A percentile compares a stretch with the other conserved stretches of the same genome.
Conservation (phyloP, 2,329 filamentous ascomycete species). For the Cryphonectria nitschkei region DNA sequence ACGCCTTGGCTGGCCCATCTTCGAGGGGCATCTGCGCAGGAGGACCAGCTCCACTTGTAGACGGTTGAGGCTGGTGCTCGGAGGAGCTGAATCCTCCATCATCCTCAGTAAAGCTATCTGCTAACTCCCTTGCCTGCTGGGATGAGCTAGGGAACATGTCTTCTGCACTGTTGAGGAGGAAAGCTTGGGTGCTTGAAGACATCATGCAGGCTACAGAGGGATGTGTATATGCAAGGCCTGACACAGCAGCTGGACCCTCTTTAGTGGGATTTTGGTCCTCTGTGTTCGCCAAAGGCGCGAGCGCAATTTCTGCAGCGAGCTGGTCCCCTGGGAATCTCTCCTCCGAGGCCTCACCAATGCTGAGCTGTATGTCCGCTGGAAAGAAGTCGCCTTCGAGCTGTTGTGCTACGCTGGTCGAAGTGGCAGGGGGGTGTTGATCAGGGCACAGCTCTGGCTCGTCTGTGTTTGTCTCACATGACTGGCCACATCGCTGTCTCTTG, state of each 20-base stretch:
- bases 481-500: slow-evolving; percentile 21
- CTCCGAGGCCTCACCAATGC: slow-evolving; percentile 19
- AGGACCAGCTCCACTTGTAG: neutral
- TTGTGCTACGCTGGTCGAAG: slow-evolving; percentile 17
- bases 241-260: slow-evolving; percentile 2
- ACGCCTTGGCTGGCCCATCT: neutral
- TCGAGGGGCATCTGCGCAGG: slow-evolving; percentile 31
- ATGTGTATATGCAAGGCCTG: neutral
- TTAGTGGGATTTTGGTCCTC: slow-evolving; percentile 3
- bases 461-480: neutral
- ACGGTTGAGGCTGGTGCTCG: neutral
- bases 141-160: slow-evolving; percentile 61
- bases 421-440: slow-evolving; percentile 4
- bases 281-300: slow-evolving; percentile 16
- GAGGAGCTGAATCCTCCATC: slow-evolving; percentile 24
- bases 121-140: slow-evolving; percentile 57
- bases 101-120: slow-evolving; percentile 41
- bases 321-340: slow-evolving; percentile 23
- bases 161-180: slow-evolving; percentile 53
- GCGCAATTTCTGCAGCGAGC: slow-evolving; percentile 21
- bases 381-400: slow-evolving; percentile 9
- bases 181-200: slow-evolving; percentile 55
- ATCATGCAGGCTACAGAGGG: slow-evolving; percentile 18
- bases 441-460: slow-evolving; percentile 13
- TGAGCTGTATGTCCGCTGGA: slow-evolving; percentile 23